phyloP scores from a whole-genome alignment of 805 yeast genomes.

The Wickerhamiella vanderwaltii region DNA sequence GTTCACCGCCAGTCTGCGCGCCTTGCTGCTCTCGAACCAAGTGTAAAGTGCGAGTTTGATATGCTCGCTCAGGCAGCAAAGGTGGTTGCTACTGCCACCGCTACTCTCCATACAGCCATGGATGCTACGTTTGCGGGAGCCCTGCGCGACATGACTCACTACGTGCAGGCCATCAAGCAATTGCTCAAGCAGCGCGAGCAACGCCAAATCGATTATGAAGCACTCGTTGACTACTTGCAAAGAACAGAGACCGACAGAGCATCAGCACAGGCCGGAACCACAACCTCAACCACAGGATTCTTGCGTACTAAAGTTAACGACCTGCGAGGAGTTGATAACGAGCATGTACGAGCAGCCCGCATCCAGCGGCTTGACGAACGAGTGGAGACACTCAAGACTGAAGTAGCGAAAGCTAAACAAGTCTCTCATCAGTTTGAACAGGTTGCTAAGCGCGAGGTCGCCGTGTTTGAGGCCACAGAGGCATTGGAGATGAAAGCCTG shows the following conservation, averaged over 20 bases:
- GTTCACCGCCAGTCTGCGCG: constrained; percentile 59
- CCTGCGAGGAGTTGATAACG: constrained; percentile 50
- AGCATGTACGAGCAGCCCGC: constrained; percentile 41
- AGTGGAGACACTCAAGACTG: constrained; percentile 38
- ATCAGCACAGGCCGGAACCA: constrained; percentile 35
- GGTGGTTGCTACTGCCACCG: constrained; percentile 33
- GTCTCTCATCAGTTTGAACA: constrained; percentile 44
- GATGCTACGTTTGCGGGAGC: constrained; percentile 76
- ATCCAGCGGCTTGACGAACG: constrained; percentile 39
- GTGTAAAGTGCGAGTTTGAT: constrained; percentile 29
- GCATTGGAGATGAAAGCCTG: constrained; percentile 63
- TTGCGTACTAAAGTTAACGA: constrained; percentile 49
- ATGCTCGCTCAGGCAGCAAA: constrained; percentile 39
- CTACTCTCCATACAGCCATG: constrained; percentile 37
- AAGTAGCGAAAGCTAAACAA: constrained; percentile 39
- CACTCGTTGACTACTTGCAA: constrained; percentile 60
- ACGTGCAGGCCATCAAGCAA: constrained; percentile 49
- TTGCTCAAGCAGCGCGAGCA: constrained; percentile 77
- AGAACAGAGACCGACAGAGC: constrained; percentile 60
- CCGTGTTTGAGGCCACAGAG: constrained; percentile 67
- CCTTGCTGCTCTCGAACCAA: constrained; percentile 47
- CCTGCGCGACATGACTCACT: constrained; percentile 78
- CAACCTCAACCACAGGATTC: constrained; percentile 34
- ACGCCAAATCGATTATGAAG: constrained; percentile 84
- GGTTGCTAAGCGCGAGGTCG: constrained; percentile 43